Evolutionary conservation across 2,329 filamentous ascomycete species (phyloP), one percentile per base, ranked within the genome.

Genomic region (Hypoxylon rubiginosum): DNA sequence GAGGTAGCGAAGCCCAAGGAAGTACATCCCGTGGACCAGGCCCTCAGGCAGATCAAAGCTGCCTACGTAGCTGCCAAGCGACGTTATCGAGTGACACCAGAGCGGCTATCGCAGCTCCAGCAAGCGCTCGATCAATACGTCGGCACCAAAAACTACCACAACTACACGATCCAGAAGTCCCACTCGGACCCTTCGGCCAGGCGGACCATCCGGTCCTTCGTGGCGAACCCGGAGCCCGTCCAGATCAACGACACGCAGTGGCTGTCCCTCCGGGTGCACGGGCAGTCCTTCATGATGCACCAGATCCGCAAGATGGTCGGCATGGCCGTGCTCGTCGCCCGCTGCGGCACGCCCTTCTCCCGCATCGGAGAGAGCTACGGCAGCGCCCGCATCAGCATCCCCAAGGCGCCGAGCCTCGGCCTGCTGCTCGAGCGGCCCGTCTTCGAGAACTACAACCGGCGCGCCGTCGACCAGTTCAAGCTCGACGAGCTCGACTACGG

Each of bases 211-310:
- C 96, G 94, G 78, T 96, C 92, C 2, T 99, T 99, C 82, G 84
- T 91, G 39, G 91, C 93, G 62, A 91, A 93, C 78, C 82, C 83
- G 2, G 83, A 87, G 55, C 93, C 94, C 0, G 91, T 97, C 74
- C 88, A 94, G 75, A 97, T 97, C 79, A 89, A 93, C 78, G 90
- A 95, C 76, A 97, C 94, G 1, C 92, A 99, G 82, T 99, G 96
- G 96, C 85, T 99, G 4, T 96, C 92, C 46, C 85, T 98, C 71
- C 97, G 97, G 78, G 94, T 99, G 24, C 96, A 99, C 79, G 96
- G 96, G 0, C 96, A 99, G 80, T 95, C 91, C 76, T 99, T 99
- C 85, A 99, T 99, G 96, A 99, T 99, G 96, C 96, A 99, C 80
- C 96, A 99, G 82, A 99, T 99, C 79, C 91, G 96, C 75, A 99